Percentiles rank a stretch among this genome's conserved stretches.
phyloP scores from a whole-genome alignment of 306 rosid species.

The Argentina anserina region DNA sequence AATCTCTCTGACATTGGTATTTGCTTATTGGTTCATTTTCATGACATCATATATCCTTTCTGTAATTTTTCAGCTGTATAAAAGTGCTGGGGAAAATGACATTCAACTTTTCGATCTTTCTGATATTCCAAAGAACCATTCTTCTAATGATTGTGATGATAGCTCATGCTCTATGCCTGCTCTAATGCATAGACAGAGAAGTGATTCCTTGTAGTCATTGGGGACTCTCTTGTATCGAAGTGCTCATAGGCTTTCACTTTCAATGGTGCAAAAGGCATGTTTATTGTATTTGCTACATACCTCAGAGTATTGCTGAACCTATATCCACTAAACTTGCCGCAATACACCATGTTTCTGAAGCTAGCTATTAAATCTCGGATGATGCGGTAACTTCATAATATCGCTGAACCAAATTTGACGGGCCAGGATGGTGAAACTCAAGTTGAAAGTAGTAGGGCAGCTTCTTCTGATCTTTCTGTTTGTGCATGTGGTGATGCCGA shows the following conservation, averaged over 20 bases:
- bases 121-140: conserved; percentile 61
- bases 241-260: conserved; percentile 92
- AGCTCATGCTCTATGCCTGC: conserved; percentile 70
- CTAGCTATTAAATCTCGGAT: conserved; percentile 95
- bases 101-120: conserved; percentile 97
- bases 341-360: conserved; percentile 96
- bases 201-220: conserved; percentile 79
- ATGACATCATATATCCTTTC: background rate
- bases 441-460: conserved; percentile 29
- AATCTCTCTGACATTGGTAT: conserved; percentile 6
- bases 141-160: conserved; percentile 57
- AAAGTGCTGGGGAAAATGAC: conserved; percentile 92
- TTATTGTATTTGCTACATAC: background rate
- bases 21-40: conserved; percentile 17
- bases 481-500: conserved; percentile 98
- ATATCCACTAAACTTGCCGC: conserved; percentile 91
- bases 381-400: conserved; percentile 80
- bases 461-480: conserved; percentile 61
- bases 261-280: conserved; percentile 60
- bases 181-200: conserved; percentile 58
- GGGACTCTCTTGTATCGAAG: conserved; percentile 88
- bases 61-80: conserved; percentile 68
- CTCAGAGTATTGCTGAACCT: conserved; percentile 83
- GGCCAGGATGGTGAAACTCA: conserved; percentile 43
- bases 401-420: conserved; percentile 53